Evolutionary conservation across 306 rosid species (phyloP).

Genomic region (Trichosanthes truncata): DNA sequence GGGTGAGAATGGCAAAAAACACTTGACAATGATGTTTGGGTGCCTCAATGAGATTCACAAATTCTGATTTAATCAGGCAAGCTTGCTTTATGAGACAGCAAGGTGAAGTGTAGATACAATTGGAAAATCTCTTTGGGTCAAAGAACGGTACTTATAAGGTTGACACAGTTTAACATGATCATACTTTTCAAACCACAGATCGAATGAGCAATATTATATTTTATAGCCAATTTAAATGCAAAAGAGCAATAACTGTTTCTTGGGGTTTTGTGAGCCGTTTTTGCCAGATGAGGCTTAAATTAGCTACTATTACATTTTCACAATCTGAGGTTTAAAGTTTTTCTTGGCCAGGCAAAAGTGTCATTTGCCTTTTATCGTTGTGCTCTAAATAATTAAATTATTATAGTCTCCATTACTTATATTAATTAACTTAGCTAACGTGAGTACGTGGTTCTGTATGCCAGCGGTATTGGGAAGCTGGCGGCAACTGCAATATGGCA

Average conservation of each 20-base stretch:
- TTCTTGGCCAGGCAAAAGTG: background rate
- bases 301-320: background rate
- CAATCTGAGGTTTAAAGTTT: background rate
- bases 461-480: constrained; percentile 94
- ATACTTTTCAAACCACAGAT: background rate
- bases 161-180: background rate
- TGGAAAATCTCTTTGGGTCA: background rate
- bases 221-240: background rate
- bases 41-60: background rate
- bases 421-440: background rate
- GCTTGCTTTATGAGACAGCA: background rate
- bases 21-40: background rate
- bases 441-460: constrained; percentile 14
- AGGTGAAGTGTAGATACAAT: background rate
- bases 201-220: background rate
- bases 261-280: background rate
- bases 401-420: background rate
- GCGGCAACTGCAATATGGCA: constrained; percentile 90
- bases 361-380: background rate
- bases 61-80: background rate
- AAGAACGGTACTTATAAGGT: background rate
- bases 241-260: background rate
- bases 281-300: background rate
- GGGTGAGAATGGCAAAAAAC: background rate
- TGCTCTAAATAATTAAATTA: background rate